Evolutionary conservation across 2,329 filamentous ascomycete species (phyloP), one percentile per base, ranked within the genome.

Genomic region (Epichloe elymi): DNA sequence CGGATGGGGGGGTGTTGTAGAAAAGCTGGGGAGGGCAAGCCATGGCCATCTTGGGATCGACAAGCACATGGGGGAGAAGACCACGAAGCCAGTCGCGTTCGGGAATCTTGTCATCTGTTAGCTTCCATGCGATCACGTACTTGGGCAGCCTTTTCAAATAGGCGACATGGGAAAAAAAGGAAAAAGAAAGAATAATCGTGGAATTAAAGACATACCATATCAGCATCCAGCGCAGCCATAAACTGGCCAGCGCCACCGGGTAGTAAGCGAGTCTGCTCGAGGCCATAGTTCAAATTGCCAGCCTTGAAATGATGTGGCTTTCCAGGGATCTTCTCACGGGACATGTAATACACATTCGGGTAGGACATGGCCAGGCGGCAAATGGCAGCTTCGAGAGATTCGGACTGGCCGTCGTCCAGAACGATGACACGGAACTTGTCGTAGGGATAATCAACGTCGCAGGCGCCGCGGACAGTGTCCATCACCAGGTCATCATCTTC

Each of bases 171-270:
- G 4, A n/a, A 11, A 41, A 5, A 12, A 39, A 15, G 12, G 4
- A 20, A 19, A 3, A 20, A 19, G 14, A 4, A 30, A 14, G 26
- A 5, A 10, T 7, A 11, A 11, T 30, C 0, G 10, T 4, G 30
- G 12, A 11, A 47, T 14, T 7, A 7, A 41, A 43, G 20, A 56
- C 62, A 43, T 63, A 71, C 69, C 81, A 85, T 84, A 60, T 85
- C 81, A 19, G 80, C 80, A 59, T 85, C 81, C 36, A 85, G 66
- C 39, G 76, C 76, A n/a, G 79, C 80, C 60, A 83, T 76, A 61
- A 71, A 82, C 57, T 76, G 70, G 40, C 70, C 70, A n/a, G 75
- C 68, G 23, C 78, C 78, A 17, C 75, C 76, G 1, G 75, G 74
- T 35, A 81, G 64, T n/a, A 64, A 59, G 15, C 69, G 67, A 4